Evolutionary conservation across 805 yeast species (phyloP).

Genomic region (Maudiozyma barnettii): DNA sequence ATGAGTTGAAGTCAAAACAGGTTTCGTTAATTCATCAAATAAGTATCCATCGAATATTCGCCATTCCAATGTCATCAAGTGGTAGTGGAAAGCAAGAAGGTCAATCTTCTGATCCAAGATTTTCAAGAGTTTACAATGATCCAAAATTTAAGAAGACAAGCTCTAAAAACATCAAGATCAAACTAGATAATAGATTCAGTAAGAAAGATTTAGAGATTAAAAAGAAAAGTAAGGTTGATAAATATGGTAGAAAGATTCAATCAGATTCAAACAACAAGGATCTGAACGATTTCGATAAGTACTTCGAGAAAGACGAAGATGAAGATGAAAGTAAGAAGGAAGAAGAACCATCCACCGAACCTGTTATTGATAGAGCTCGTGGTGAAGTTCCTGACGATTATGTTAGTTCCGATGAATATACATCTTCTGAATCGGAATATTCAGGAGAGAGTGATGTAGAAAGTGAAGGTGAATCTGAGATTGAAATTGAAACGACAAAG

Average conservation of each 20-base stretch:
- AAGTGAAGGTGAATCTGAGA: slow-evolving; percentile 43
- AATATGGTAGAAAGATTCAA: slow-evolving; percentile 71
- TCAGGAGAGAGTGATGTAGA: slow-evolving; percentile 35
- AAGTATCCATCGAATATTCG: background rate
- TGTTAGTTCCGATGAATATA: slow-evolving; percentile 35
- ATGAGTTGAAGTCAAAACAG: too few species aligned
- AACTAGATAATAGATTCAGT: slow-evolving; percentile 80
- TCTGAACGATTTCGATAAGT: slow-evolving; percentile 49
- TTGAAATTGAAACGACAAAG: slow-evolving; percentile 42
- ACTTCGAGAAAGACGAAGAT: slow-evolving; percentile 42
- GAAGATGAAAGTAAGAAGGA: slow-evolving; percentile 17
- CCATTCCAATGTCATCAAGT: background rate
- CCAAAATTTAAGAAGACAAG: slow-evolving; percentile 79
- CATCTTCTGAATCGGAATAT: slow-evolving; percentile 38
- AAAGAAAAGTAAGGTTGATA: slow-evolving; percentile 58
- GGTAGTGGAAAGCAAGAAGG: slow-evolving; percentile 5
- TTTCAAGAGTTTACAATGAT: slow-evolving; percentile 69
- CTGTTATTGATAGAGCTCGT: slow-evolving; percentile 49
- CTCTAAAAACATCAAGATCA: slow-evolving; percentile 58
- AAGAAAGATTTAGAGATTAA: slow-evolving; percentile 51
- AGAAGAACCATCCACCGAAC: slow-evolving; percentile 6
- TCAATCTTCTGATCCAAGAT: slow-evolving; percentile 60
- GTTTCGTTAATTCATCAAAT: too few species aligned
- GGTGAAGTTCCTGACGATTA: slow-evolving; percentile 47
- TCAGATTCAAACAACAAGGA: slow-evolving; percentile 30